Percentiles rank a stretch among this genome's conserved stretches.
These are phyloP conservation scores for Sordariomycetes sp. DNA, from an alignment of 2,329 filamentous ascomycete genomes.

Conservation along the genomic window DNA sequence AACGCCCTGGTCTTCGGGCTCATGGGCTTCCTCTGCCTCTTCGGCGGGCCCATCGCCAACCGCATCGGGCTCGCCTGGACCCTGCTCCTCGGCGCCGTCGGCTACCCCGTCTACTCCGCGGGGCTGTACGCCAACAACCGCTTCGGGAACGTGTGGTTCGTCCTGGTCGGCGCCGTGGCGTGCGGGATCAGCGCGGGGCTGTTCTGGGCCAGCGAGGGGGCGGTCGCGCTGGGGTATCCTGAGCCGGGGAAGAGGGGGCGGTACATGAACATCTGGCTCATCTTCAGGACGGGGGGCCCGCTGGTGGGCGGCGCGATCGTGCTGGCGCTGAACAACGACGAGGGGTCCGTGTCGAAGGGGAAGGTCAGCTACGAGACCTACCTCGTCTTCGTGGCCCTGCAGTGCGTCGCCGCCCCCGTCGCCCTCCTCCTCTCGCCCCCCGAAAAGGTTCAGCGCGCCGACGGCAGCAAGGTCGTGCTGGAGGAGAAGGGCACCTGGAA, in stretches of 20 bases:
- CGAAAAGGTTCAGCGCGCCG: conserved; percentile 15
- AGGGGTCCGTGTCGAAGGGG: conserved; percentile 10
- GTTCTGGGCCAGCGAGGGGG: conserved; percentile 40
- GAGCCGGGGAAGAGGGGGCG: conserved; percentile 32
- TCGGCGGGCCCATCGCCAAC: conserved; percentile 27
- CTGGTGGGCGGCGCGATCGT: conserved; percentile 34
- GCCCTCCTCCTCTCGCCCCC: conserved; percentile 16
- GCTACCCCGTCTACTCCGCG: conserved; percentile 35
- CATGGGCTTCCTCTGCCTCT: conserved; percentile 29
- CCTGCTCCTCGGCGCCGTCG: conserved; percentile 30
- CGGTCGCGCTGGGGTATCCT: conserved; percentile 36
- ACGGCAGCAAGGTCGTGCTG: conserved; percentile 14
- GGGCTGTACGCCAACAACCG: conserved; percentile 38
- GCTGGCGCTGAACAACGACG: conserved; percentile 26
- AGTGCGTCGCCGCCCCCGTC: conserved; percentile 14
- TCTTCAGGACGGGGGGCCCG: conserved; percentile 33
- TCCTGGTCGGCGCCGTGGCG: conserved; percentile 33
- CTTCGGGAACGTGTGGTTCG: conserved; percentile 39
- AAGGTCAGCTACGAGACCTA: conserved; percentile 16
- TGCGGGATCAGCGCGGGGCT: conserved; percentile 37
- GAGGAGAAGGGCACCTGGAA: conserved; percentile 11
- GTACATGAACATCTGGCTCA: conserved; percentile 52
- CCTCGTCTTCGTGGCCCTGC: conserved; percentile 15
- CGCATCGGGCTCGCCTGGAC: conserved; percentile 35
- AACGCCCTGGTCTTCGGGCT: conserved; percentile 38